Percentiles rank a stretch among this genome's conserved stretches.
phyloP scores from a whole-genome alignment of 352 stramenopile species.

The Globisporangium uncinulatum region DNA sequence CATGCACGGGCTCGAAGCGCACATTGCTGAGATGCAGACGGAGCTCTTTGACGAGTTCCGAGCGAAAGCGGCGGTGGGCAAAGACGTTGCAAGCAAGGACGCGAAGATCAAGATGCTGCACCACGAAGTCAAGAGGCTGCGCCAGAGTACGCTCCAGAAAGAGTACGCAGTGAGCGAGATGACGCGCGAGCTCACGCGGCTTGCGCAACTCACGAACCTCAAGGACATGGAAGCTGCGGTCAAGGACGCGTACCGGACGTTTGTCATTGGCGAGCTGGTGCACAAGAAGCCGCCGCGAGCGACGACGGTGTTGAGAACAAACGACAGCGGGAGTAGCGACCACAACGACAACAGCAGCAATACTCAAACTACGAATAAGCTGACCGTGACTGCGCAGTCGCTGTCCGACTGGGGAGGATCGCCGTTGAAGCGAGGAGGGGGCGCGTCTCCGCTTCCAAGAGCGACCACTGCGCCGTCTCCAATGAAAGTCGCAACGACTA shows the following conservation, averaged over 20 bases:
- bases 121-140: slow-evolving; percentile 70
- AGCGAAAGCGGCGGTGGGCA: slow-evolving; percentile 45
- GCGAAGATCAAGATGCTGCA: slow-evolving; percentile 68
- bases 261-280: slow-evolving; percentile 63
- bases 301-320: slow-evolving; percentile 1
- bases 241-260: slow-evolving; percentile 73
- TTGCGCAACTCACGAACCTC: slow-evolving; percentile 66
- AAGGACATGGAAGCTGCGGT: slow-evolving; percentile 78
- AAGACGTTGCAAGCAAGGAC: slow-evolving; percentile 69
- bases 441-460: neutral
- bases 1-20: slow-evolving; percentile 41
- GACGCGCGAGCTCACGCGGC: slow-evolving; percentile 65
- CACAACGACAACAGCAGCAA: neutral
- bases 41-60: slow-evolving; percentile 73
- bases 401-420: neutral
- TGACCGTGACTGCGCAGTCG: neutral
- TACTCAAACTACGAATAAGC: neutral
- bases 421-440: slow-evolving; percentile 3
- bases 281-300: slow-evolving; percentile 53
- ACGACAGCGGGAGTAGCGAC: neutral
- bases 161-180: slow-evolving; percentile 78
- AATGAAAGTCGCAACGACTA: neutral
- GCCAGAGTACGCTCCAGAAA: slow-evolving; percentile 71
- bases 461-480: slow-evolving; percentile 10
- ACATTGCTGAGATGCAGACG: slow-evolving; percentile 74